Conservation (phyloP, 1,284 basidiomycete genomes). For the Ustilago hordei region DNA sequence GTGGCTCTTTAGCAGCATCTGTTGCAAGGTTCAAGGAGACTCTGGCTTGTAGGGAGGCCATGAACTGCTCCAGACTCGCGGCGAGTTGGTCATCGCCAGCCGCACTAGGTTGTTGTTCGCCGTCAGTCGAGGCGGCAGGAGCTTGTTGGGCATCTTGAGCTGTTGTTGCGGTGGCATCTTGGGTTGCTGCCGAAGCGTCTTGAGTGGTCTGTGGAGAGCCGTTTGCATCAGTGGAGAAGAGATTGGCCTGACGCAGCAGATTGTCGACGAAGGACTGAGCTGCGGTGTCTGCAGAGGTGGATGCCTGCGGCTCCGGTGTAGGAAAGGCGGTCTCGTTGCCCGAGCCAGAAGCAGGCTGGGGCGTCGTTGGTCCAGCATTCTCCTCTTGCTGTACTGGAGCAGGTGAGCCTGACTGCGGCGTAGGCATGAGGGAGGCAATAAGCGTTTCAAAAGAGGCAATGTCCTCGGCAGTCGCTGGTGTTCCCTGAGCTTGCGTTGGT, state of each 20-base stretch:
- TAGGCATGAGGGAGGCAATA: conserved; percentile 51
- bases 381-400: conserved; percentile 4
- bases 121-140: neutral
- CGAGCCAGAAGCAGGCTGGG: conserved; percentile 8
- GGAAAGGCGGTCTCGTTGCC: conserved; percentile 12
- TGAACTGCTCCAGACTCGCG: conserved; percentile 58
- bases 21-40: conserved; percentile 28
- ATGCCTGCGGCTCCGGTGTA: conserved; percentile 16
- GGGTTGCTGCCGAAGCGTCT: neutral
- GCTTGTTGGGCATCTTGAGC: neutral
- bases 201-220: neutral
- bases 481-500: conserved; percentile 38
- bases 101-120: conserved; percentile 5
- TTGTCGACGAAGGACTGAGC: conserved; percentile 47
- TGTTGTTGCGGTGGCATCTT: neutral
- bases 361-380: neutral
- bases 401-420: conserved; percentile 33
- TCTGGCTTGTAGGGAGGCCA: conserved; percentile 50
- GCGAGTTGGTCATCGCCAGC: conserved; percentile 46
- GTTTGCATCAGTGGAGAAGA: conserved; percentile 18
- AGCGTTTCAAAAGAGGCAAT: conserved; percentile 46
- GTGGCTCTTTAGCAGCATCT: conserved; percentile 12
- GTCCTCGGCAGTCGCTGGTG: conserved; percentile 45
- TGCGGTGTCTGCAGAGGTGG: conserved; percentile 23
- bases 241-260: conserved; percentile 42